Conservation (phyloP, 2,329 filamentous ascomycete genomes). For the Knufia fluminis region DNA sequence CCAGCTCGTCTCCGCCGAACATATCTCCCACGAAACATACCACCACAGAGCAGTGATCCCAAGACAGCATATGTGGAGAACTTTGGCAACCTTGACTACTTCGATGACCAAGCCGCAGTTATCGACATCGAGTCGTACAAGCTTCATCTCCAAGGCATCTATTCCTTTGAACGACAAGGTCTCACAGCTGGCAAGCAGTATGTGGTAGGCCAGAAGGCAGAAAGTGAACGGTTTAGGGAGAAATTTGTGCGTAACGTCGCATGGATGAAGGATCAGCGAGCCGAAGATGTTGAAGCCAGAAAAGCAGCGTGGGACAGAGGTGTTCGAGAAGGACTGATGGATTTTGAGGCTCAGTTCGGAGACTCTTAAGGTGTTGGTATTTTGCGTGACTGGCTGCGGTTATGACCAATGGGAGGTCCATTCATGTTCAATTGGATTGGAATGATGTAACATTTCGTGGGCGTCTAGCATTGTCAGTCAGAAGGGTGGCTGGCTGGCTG, state of each 20-base stretch:
- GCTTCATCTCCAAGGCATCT: slow-evolving; percentile 61
- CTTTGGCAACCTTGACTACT: slow-evolving; percentile 46
- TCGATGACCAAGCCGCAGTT: slow-evolving; percentile 61
- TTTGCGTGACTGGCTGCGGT: neutral
- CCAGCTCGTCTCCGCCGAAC: slow-evolving; percentile 57
- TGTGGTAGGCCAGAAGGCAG: slow-evolving; percentile 29
- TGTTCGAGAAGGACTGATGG: slow-evolving; percentile 18
- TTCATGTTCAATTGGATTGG: neutral
- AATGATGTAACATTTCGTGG: neutral
- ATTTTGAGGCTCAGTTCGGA: slow-evolving; percentile 19
- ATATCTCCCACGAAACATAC: slow-evolving; percentile 63
- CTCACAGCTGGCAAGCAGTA: slow-evolving; percentile 18
- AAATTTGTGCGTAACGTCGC: slow-evolving; percentile 45
- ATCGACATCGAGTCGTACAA: slow-evolving; percentile 72
- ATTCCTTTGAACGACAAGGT: slow-evolving; percentile 44
- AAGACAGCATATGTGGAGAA: slow-evolving; percentile 53
- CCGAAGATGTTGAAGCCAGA: slow-evolving; percentile 37
- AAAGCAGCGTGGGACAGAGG: slow-evolving; percentile 21
- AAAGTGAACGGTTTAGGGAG: slow-evolving; percentile 41
- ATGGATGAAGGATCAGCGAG: slow-evolving; percentile 43
- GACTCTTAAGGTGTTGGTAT: neutral
- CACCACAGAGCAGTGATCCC: slow-evolving; percentile 52
- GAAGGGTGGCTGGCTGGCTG: neutral
- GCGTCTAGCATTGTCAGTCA: neutral
- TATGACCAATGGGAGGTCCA: neutral